Conservation (phyloP, 164 flowering plant genomes). For the Liriodendron chinense region DNA sequence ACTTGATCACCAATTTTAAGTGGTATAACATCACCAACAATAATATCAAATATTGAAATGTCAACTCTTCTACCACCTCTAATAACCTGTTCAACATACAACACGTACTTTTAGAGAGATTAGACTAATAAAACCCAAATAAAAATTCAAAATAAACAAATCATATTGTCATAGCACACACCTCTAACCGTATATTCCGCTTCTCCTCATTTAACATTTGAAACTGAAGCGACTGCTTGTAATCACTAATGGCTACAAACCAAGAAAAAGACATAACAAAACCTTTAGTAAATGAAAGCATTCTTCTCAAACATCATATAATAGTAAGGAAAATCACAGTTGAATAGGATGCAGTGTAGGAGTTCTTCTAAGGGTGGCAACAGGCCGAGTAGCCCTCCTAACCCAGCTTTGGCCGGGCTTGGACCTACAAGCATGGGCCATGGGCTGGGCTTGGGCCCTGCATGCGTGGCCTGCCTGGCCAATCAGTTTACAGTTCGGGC, state of each 20-base stretch:
- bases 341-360: too few species aligned
- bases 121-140: not conserved
- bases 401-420: too few species aligned
- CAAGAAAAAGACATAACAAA: slow-evolving; percentile 1
- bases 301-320: not conserved
- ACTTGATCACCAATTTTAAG: slow-evolving; percentile 96
- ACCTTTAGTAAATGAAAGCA: not conserved
- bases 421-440: too few species aligned
- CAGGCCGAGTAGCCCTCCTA: too few species aligned
- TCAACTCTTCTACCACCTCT: slow-evolving; percentile 78
- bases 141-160: not conserved
- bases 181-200: slow-evolving; percentile 85
- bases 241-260: slow-evolving; percentile 79
- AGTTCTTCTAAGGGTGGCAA: too few species aligned
- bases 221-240: slow-evolving; percentile 87
- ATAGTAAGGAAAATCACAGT: not conserved
- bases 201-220: slow-evolving; percentile 88
- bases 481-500: too few species aligned
- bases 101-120: not conserved
- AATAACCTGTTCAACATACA: slow-evolving; percentile 41
- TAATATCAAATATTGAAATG: slow-evolving; percentile 83
- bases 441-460: too few species aligned
- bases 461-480: too few species aligned
- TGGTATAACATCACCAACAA: slow-evolving; percentile 90
- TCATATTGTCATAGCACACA: slow-evolving; percentile 11